Evolutionary conservation across 495 filamentous ascomycete genomes (phyloP).

Genomic region (Penicillium longicatenatum): DNA sequence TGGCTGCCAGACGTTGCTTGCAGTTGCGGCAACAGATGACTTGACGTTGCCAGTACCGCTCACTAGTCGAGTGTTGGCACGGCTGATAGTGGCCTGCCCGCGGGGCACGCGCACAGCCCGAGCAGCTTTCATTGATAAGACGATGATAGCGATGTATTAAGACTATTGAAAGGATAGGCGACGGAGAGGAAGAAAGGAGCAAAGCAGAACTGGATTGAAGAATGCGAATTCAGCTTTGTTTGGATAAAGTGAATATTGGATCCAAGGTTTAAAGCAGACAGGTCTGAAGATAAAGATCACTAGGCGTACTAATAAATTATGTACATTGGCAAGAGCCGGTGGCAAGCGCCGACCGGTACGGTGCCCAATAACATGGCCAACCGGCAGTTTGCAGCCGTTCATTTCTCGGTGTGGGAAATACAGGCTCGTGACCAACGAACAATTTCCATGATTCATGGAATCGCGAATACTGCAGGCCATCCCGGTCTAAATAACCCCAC

Average conservation of each 20-base stretch:
- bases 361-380: slow-evolving; percentile 8
- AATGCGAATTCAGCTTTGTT: background rate
- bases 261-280: slow-evolving; percentile 14
- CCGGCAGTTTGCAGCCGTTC: slow-evolving; percentile 7
- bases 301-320: slow-evolving; percentile 10
- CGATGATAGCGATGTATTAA: background rate
- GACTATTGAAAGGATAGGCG: background rate
- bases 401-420: background rate
- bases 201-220: background rate
- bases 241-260: background rate
- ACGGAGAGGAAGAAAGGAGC: background rate
- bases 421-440: background rate
- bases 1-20: slow-evolving; percentile 29
- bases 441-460: slow-evolving; percentile 15
- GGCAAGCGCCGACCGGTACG: slow-evolving; percentile 32
- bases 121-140: slow-evolving; percentile 33
- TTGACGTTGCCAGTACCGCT: slow-evolving; percentile 43
- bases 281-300: slow-evolving; percentile 10
- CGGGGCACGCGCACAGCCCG: slow-evolving; percentile 35
- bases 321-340: slow-evolving; percentile 20
- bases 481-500: slow-evolving; percentile 12
- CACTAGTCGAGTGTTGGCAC: slow-evolving; percentile 30
- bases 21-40: slow-evolving; percentile 31
- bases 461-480: background rate
- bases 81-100: slow-evolving; percentile 14